Evolutionary conservation across 2,329 filamentous ascomycete genomes (phyloP).

Genomic region (Verticillium klebahnii): DNA sequence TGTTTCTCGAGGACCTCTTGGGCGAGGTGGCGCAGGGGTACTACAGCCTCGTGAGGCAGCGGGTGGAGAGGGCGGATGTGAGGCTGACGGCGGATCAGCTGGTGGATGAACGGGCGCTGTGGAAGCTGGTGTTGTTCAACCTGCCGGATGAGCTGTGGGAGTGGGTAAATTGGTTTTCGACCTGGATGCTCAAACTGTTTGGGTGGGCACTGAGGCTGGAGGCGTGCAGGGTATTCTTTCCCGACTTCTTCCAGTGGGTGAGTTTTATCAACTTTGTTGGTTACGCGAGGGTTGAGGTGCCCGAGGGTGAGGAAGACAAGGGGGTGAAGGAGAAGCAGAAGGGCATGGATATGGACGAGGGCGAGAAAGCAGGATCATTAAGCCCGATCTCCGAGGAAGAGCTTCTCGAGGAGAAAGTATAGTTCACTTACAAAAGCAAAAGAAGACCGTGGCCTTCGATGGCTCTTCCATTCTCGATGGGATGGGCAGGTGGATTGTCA

Average conservation of each 20-base stretch:
- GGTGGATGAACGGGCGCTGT: background rate
- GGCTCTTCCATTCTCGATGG: too few relatives aligned
- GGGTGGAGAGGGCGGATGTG: background rate
- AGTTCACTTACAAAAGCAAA: too few relatives aligned
- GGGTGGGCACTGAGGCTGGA: background rate
- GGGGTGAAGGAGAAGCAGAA: background rate
- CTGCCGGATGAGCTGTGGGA: background rate
- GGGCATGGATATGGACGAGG: background rate
- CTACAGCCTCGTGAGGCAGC: background rate
- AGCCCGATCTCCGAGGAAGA: too few relatives aligned
- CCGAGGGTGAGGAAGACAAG: background rate
- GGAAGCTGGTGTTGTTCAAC: background rate
- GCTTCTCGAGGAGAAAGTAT: too few relatives aligned
- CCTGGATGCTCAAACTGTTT: background rate
- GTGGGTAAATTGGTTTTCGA: background rate
- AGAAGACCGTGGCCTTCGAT: too few relatives aligned
- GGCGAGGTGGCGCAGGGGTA: conserved; percentile 10
- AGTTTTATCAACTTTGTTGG: background rate
- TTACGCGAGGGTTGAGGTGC: background rate
- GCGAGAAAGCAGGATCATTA: background rate
- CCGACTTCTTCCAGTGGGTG: background rate
- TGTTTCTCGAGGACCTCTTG: background rate
- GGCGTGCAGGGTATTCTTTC: background rate
- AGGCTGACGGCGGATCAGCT: background rate
- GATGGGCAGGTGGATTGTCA: too few relatives aligned